These are phyloP conservation scores for Mycena epipterygia DNA, from an alignment of 768 basidiomycete species.

Conservation along the genomic window DNA sequence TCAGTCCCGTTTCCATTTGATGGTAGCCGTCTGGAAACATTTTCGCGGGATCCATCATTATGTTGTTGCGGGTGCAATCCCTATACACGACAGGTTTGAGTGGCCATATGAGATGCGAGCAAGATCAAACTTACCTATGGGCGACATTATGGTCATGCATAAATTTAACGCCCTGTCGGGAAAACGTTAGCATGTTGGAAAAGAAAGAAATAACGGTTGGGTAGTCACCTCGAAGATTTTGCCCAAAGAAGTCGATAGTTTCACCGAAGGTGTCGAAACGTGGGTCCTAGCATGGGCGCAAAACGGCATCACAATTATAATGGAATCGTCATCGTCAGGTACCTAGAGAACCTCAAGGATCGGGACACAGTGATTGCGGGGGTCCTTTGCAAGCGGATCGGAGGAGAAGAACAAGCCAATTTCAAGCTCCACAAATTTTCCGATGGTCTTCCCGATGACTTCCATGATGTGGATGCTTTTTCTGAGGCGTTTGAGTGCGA, in stretches of 20 bases:
- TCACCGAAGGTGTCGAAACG: conserved; percentile 49
- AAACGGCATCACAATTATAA: not conserved
- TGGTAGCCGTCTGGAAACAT: conserved; percentile 2
- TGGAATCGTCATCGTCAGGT: not conserved
- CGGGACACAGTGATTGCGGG: not conserved
- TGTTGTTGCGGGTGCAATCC: not conserved
- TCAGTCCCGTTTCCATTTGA: not conserved
- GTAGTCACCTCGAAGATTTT: conserved; percentile 45
- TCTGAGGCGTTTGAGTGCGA: not conserved
- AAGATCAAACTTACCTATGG: not conserved
- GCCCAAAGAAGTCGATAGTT: conserved; percentile 46
- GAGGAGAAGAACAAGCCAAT: not conserved
- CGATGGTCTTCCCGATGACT: too few species aligned
- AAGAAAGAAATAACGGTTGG: not conserved
- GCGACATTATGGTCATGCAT: conserved; percentile 6
- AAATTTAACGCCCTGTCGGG: conserved; percentile 1
- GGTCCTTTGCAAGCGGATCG: not conserved
- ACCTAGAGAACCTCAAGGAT: not conserved
- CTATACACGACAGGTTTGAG: not conserved
- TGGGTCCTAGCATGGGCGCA: conserved; percentile 30
- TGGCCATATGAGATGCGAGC: not conserved
- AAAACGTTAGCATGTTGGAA: not conserved
- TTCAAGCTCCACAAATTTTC: too few species aligned
- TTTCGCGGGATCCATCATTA: not conserved
- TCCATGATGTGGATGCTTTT: too few species aligned